Evolutionary conservation across 352 stramenopile genomes (phyloP), one percentile per base, ranked within the genome.

Genomic region (Peronospora belbahrii): DNA sequence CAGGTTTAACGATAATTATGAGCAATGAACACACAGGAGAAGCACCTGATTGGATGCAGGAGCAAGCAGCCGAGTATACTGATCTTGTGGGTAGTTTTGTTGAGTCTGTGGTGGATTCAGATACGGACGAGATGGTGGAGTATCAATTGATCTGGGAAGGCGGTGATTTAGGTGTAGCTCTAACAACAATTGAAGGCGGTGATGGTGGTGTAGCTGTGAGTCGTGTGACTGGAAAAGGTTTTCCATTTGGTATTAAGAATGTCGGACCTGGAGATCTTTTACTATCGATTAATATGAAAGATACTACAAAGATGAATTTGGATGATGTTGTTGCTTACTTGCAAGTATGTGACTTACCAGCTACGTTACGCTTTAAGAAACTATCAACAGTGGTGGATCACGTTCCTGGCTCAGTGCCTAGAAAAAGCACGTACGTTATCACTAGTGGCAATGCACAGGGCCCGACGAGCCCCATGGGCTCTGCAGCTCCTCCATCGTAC

Each of bases 81-180:
- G 78, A 93, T 56, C 59, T 93, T 35, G 78, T 93, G 10, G 80
- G 78, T 25, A 87, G 72, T 65, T 93, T 93, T 52, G 78, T 90
- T 17, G 78, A 89, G 50, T 90, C 78, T 14, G 78, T 90, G 8
- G 71, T 85, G 42, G 78, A 90, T 55, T 69, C 67, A 39, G 75
- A 88, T 35, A 90, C 78, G 46, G 81, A 92, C 52, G 76, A 90
- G 50, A 83, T 88, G 59, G 59, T 87, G 49, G 81, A 93, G 65
- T 93, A 93, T 65, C 81, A 93, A 57, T 70, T 93, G 44, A 93
- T 93, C 56, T 93, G 81, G 81, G 81, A 93, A 47, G 81, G 81
- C 25, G 81, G 81, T 24, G 81, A 93, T 52, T 50, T 93, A 48
- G 81, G 81, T 39, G 77, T 93, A 17, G 81, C 81, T 35, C 77